Evolutionary conservation across 805 yeast genomes (phyloP).

Genomic region (Dipodascus albidus): DNA sequence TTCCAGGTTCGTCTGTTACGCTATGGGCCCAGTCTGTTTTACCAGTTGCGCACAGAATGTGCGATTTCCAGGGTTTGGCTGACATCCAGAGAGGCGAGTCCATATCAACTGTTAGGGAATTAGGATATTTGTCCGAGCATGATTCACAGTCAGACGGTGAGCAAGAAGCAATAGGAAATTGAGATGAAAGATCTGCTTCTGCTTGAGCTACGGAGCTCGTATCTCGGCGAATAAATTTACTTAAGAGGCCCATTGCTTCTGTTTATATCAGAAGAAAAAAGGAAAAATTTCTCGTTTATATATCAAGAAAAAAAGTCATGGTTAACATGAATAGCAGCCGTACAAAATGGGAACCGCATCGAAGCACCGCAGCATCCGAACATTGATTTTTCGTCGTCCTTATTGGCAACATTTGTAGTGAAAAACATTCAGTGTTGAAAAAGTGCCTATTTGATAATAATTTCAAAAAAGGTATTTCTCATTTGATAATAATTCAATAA

Average conservation of each 20-base stretch:
- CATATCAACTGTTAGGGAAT: slow-evolving; percentile 34
- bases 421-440: too few species aligned
- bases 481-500: too few species aligned
- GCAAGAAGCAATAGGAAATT: slow-evolving; percentile 38
- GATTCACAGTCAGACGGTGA: slow-evolving; percentile 38
- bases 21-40: slow-evolving; percentile 76
- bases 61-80: slow-evolving; percentile 57
- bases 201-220: slow-evolving; percentile 4
- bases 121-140: slow-evolving; percentile 38
- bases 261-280: not conserved
- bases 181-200: slow-evolving; percentile 24
- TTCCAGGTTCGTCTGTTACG: slow-evolving; percentile 39
- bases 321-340: too few species aligned
- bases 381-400: too few species aligned
- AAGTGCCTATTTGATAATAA: too few species aligned
- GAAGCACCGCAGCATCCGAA: too few species aligned
- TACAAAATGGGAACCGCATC: too few species aligned
- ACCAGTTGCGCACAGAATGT: slow-evolving; percentile 75
- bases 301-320: too few species aligned
- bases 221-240: not conserved
- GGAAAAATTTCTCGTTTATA: not conserved
- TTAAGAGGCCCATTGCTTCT: not conserved
- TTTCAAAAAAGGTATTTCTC: too few species aligned
- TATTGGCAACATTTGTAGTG: too few species aligned
- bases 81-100: slow-evolving; percentile 51